Base-by-base conservation (phyloP, 768 basidiomycete species). In the Calocybe gangraenosa region DNA sequence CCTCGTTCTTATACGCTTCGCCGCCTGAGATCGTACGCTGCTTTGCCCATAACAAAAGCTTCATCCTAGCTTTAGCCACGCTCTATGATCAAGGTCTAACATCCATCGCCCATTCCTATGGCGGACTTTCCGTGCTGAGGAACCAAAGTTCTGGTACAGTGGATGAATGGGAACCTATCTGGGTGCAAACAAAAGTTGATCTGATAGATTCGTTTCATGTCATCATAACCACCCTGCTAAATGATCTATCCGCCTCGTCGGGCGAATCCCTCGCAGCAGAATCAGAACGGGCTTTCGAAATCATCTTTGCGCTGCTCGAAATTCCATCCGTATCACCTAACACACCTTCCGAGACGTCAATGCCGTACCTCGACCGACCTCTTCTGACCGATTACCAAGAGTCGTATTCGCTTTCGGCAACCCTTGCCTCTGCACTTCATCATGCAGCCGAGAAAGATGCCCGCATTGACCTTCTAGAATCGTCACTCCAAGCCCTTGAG, bases 321-420 rank as follows among this genome's bases (percentile, higher is more conserved):
- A 50, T 78, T 8, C 66, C 70, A 8, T 52, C 64, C 1, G 59
- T 70, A 7, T 68, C 68, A 1, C 53, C 61, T 5, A 59, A 59
- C 30, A 41, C 56, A 6, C 34, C 53, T 7, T 47, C 39, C 14
- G 43, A 46, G 6, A n/a, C 44, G 13, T 55, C 57, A 1, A 76
- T 68, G 13, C 78, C 81, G 2, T 90, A 87, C 64, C 72, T 87
- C 49, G 78, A 87, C 55, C 77, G 74, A 20, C 58, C 85, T 9
- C 70, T 91, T 18, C 62, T 91, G 9, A 74, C 73, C 5, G 88
- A 91, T 56, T 88, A 90, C 60, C 82, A 88, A 47, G 70, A 80
- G 33, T 65, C 80, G 1, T 85, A 88, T 59, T 70, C 78, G 38
- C 66, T 90, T 10, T 70, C 75, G 7, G 63, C 58, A 20, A 73